Evolutionary conservation across 2,329 filamentous ascomycete genomes (phyloP), one percentile per base, ranked within the genome.

Genomic region (Epichloe uncinata): DNA sequence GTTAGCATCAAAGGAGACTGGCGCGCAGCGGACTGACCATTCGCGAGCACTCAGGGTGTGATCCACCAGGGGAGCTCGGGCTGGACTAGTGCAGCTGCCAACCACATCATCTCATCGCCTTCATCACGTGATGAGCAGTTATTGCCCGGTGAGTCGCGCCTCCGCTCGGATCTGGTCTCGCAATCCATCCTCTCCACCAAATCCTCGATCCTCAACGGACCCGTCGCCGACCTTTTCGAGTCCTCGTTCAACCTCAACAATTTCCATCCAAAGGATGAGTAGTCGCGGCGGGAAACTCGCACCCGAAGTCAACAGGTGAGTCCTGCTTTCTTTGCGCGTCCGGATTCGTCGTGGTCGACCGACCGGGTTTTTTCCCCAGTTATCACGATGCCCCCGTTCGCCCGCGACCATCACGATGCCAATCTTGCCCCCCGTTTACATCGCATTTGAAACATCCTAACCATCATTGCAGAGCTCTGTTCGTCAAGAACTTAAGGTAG

Each of bases 401-500:
- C 26, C 43, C 46, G 16, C 16, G 43, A 46, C 45, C 33, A 30
- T 38, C 46, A 26, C 42, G 30, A 16, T 36, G 48, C 40, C 40
- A 22, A 15, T 26, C 36, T 20, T 41, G 5, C 7, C 50, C 48
- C 35, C 46, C 38, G 37, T 37, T 11, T n/a, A 33, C 11, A 26
- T 48, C 40, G 46, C 35, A 18, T 48, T 45, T 34, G 18, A 44
- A n/a, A 18, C 35, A 54, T 55, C 54, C 68, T 71, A 58, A 71
- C 67, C 22, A 4, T 50, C 45, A 5, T 49, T 45, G 56, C 60
- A 95, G 91, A 84, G 91, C 93, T 84, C 87, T 98, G 77, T 97
- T 97, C 81, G 91, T 97, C 65, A 97, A 97, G 87, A 97, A 98
- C 81, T 81, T 97, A 76, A 95, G 87, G 88, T 94, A 71, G 60